Conservation (phyloP, 768 basidiomycete species). For the Hypsizygus marmoreus region DNA sequence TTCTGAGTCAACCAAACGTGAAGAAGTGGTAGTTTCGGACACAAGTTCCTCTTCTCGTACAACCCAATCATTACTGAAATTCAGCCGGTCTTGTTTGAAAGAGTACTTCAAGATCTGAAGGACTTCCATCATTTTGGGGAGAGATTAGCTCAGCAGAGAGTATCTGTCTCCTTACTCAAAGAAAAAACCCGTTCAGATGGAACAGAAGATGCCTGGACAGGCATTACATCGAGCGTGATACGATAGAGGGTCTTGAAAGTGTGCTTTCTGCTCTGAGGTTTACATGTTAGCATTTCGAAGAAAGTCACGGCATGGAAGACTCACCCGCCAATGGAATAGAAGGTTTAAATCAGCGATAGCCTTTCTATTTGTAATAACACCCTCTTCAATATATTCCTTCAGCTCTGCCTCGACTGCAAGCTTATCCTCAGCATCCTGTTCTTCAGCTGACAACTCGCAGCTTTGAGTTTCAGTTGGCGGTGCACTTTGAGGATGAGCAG, state of each 20-base stretch:
- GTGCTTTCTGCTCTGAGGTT: conserved; percentile 8
- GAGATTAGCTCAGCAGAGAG: conserved; percentile 15
- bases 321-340: conserved; percentile 23
- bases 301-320: conserved; percentile 2
- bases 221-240: conserved; percentile 27
- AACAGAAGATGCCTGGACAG: conserved; percentile 28
- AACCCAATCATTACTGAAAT: neutral
- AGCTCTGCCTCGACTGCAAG: conserved; percentile 8
- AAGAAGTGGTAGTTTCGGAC: too few relatives aligned
- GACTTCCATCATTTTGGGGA: conserved; percentile 3
- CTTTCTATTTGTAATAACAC: neutral
- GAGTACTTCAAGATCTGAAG: neutral
- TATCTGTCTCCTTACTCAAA: conserved; percentile 21
- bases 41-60: neutral
- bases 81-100: neutral
- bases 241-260: conserved; percentile 18
- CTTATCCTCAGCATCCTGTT: conserved; percentile 5
- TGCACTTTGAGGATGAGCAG: neutral
- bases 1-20: too few relatives aligned
- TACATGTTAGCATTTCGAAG: neutral
- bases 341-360: conserved; percentile 7
- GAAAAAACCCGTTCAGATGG: conserved; percentile 26
- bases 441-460: neutral
- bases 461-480: neutral
- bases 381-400: conserved; percentile 2